Evolutionary conservation across 2,329 filamentous ascomycete genomes (phyloP), one percentile per base, ranked within the genome.

Genomic region (Aspergillus pseudonomiae): DNA sequence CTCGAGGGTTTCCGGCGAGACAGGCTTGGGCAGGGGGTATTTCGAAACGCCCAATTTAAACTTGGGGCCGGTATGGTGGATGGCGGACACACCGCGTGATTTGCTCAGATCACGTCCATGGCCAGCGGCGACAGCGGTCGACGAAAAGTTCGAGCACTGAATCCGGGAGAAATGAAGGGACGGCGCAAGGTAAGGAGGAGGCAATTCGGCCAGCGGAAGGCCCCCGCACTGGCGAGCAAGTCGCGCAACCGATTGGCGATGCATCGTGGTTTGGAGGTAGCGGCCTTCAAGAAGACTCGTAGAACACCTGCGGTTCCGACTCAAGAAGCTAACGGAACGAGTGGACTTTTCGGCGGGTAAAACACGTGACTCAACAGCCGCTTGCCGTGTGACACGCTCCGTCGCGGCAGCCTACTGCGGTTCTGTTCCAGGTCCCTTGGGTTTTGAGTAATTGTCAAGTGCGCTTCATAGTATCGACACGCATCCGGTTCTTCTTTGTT

Each of bases 41-140:
- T 90, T 87, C 48, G 87, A 89, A 64, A 95, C 89, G 21, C 90
- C 91, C 60, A 96, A 82, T n/a, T 85, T 87, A 75, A 91, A 88
- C 59, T 89, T 87, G 6, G 89, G 88, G 0, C 94, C 94, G 1
- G 91, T 93, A 57, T 90, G 85, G 69, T 91, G 89, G 62, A 96
- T 84, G 28, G 89, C 90, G 61, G 93, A 97, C 59, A 97, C 87
- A 52, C 93, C 94, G 65, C 95, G 91, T 65, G 87, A 82, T 68
- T 86, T 89, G 83, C 92, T 97, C 80, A 87, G 88, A 81, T 97
- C 94, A 74, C 88, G 87, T 77, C 83, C 80, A 68, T 71, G 82
- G 70, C 80, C 82, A 67, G 77, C 67, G 79, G 79, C 58, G 61
- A 72, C 71, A 68, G 85, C 85, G 63, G 87, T 89, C 57, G 88